These are phyloP conservation scores for Craterostigma plantagineum DNA, from an alignment of 257 asterid genomes.

Conservation along the genomic window DNA sequence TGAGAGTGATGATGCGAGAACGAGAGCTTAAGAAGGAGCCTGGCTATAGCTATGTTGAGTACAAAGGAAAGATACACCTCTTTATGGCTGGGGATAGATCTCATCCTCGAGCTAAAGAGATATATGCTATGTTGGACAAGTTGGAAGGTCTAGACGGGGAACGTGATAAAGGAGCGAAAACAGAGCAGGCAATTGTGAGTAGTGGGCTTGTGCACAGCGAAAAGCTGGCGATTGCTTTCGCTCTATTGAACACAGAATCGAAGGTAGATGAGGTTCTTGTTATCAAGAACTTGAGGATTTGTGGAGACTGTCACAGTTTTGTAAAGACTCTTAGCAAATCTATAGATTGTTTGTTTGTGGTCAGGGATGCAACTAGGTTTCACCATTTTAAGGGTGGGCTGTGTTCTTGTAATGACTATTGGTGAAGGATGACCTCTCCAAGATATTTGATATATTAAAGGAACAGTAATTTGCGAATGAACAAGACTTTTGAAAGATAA, in stretches of 20 bases:
- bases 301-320: conserved; percentile 66
- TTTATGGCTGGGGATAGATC: conserved; percentile 60
- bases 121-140: conserved; percentile 29
- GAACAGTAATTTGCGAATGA: too few species aligned
- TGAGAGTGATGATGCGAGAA: conserved; percentile 60
- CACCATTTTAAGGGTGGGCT: conserved; percentile 62
- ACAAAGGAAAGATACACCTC: conserved; percentile 38
- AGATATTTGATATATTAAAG: too few species aligned
- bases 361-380: conserved; percentile 84
- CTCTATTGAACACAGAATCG: conserved; percentile 24
- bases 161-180: too few species aligned
- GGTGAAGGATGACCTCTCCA: conserved; percentile 49
- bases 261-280: conserved; percentile 46
- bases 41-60: conserved; percentile 65
- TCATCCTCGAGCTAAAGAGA: conserved; percentile 39
- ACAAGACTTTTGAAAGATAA: too few species aligned
- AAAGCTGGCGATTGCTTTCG: conserved; percentile 76
- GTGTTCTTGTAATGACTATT: conserved; percentile 87
- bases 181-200: conserved; percentile 6
- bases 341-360: conserved; percentile 31
- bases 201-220: conserved; percentile 49
- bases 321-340: conserved; percentile 41
- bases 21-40: conserved; percentile 64
- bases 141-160: conserved; percentile 31
- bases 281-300: conserved; percentile 73